Conservation (phyloP, 345 rosid species). For the Laguncularia racemosa region DNA sequence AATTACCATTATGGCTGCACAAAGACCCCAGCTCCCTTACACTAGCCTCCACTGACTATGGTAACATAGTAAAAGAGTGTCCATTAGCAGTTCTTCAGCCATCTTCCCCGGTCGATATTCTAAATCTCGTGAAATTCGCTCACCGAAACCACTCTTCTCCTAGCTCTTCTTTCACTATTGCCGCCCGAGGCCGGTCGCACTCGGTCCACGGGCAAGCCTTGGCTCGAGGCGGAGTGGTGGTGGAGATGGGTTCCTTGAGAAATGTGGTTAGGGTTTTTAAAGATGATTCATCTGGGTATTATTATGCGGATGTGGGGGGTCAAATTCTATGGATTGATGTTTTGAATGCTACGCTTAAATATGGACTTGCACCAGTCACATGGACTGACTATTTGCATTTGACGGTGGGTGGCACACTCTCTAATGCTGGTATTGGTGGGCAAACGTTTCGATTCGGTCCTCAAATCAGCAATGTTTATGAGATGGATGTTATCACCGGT, state of each 20-base stretch:
- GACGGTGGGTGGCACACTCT: slow-evolving; percentile 47
- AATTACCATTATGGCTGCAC: slow-evolving; percentile 6
- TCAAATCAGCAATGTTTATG: slow-evolving; percentile 45
- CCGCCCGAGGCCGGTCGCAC: slow-evolving; percentile 44
- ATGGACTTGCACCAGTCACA: slow-evolving; percentile 36
- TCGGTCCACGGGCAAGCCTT: slow-evolving; percentile 38
- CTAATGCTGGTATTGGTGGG: slow-evolving; percentile 52
- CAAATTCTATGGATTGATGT: slow-evolving; percentile 44
- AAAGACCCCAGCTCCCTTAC: slow-evolving; percentile 18
- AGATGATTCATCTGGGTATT: slow-evolving; percentile 5
- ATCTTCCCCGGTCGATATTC: slow-evolving; percentile 21
- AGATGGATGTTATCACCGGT: slow-evolving; percentile 51
- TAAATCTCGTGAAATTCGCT: slow-evolving; percentile 18
- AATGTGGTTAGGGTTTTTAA: slow-evolving; percentile 3
- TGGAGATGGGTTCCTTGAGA: slow-evolving; percentile 30
- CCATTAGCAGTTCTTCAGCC: slow-evolving; percentile 36
- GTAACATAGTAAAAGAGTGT: slow-evolving; percentile 20
- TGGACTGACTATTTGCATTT: slow-evolving; percentile 49
- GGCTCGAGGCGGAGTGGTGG: slow-evolving; percentile 33
- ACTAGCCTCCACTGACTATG: slow-evolving; percentile 29
- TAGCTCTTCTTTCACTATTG: slow-evolving; percentile 15
- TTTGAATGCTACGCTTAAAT: slow-evolving; percentile 18
- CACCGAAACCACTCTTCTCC: slow-evolving; percentile 9
- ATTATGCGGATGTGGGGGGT: slow-evolving; percentile 38
- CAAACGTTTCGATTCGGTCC: slow-evolving; percentile 39